Evolutionary conservation across 495 filamentous ascomycete species (phyloP).

Genomic region (Penicillium robsamsonii): DNA sequence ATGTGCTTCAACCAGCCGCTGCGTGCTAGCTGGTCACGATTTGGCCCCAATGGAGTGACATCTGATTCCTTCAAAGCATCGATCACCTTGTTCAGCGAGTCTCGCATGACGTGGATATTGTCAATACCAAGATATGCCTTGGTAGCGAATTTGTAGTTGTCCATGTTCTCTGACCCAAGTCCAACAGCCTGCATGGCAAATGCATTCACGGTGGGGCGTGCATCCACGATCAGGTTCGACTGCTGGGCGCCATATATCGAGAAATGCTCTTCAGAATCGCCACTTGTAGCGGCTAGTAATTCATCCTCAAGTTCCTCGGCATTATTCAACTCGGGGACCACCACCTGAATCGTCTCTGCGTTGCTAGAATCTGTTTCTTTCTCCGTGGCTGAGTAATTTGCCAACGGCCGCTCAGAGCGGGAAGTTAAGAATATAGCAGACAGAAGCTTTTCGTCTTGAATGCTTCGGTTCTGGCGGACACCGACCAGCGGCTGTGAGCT

Average conservation of each 20-base stretch:
- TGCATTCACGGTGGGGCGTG: constrained; percentile 91
- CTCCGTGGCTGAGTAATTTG: constrained; percentile 43
- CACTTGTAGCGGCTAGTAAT: constrained; percentile 51
- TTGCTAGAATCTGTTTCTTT: constrained; percentile 59
- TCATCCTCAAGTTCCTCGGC: constrained; percentile 75
- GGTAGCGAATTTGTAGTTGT: constrained; percentile 88
- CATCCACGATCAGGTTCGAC: constrained; percentile 94
- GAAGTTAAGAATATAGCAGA: constrained; percentile 89
- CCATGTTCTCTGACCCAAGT: constrained; percentile 95
- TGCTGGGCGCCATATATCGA: constrained; percentile 90
- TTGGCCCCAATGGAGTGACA: constrained; percentile 78
- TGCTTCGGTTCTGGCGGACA: constrained; percentile 81
- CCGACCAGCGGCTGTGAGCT: constrained; percentile 93
- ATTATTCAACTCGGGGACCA: constrained; percentile 44
- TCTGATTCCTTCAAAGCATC: constrained; percentile 92
- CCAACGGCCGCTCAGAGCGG: constrained; percentile 46
- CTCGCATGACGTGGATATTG: constrained; percentile 98
- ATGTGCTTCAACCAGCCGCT: constrained; percentile 96
- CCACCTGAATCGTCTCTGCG: constrained; percentile 35
- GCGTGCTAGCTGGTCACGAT: constrained; percentile 73
- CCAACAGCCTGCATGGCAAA: constrained; percentile 94
- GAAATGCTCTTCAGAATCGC: constrained; percentile 43
- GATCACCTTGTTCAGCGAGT: constrained; percentile 83
- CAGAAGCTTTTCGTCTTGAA: constrained; percentile 93
- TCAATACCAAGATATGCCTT: constrained; percentile 97